These are phyloP conservation scores for Trametes gibbosa DNA, from an alignment of 768 basidiomycete genomes.

Conservation along the genomic window DNA sequence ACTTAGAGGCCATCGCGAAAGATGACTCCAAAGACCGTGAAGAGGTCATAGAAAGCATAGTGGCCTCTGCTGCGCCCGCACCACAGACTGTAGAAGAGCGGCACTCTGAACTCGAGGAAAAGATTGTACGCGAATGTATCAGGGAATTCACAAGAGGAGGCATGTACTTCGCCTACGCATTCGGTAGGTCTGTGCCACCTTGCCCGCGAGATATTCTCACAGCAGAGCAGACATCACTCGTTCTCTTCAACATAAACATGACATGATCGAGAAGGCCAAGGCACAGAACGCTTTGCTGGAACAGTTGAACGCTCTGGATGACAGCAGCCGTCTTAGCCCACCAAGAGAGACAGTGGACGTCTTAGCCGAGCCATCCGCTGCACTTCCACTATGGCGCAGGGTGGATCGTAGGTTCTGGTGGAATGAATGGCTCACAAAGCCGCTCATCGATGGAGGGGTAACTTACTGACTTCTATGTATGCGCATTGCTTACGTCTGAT, in stretches of 20 bases:
- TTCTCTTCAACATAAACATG: conserved; percentile 77
- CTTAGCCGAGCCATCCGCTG: conserved; percentile 69
- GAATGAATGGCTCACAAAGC: conserved; percentile 86
- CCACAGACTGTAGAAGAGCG: conserved; percentile 64
- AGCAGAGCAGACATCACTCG: conserved; percentile 67
- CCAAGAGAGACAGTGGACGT: conserved; percentile 43
- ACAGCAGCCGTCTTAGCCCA: conserved; percentile 25
- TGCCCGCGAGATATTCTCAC: neutral
- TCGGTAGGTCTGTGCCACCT: conserved; percentile 49
- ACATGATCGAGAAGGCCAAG: conserved; percentile 54
- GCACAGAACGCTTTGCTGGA: conserved; percentile 58
- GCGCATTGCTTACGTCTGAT: neutral
- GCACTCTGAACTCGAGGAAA: conserved; percentile 75
- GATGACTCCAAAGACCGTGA: conserved; percentile 35
- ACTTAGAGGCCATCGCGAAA: conserved; percentile 28
- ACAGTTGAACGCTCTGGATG: conserved; percentile 52
- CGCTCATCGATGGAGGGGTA: conserved; percentile 87
- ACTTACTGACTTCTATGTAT: conserved; percentile 23
- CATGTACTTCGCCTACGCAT: conserved; percentile 89
- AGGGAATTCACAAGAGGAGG: conserved; percentile 77
- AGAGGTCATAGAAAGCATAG: conserved; percentile 54
- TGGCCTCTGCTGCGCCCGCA: conserved; percentile 59
- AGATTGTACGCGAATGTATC: conserved; percentile 77
- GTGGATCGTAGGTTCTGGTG: conserved; percentile 94
- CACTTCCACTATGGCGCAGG: conserved; percentile 86